phyloP scores from a whole-genome alignment of 23 red algal genomes.

The Gracilaria caudata region DNA sequence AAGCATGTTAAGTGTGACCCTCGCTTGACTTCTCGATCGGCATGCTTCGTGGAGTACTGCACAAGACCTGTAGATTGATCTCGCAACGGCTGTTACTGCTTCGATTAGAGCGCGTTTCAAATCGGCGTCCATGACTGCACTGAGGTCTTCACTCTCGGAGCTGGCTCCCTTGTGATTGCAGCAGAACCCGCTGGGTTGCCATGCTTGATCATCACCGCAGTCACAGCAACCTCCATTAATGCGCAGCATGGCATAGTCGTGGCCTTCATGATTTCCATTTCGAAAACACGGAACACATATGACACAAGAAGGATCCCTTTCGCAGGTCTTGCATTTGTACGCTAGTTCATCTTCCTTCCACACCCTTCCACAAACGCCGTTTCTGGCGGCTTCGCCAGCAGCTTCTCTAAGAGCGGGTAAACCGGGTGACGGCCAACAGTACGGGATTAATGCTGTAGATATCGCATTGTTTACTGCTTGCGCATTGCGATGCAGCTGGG shows the following conservation, averaged over 20 bases:
- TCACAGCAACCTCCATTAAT: constrained; percentile 90
- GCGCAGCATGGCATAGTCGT: constrained; percentile 84
- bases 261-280: constrained; percentile 77
- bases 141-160: constrained; percentile 61
- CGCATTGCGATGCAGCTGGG: neutral
- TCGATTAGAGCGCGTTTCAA: constrained; percentile 38
- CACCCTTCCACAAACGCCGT: constrained; percentile 79
- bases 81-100: constrained; percentile 17
- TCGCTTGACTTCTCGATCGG: constrained; percentile 1
- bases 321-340: constrained; percentile 92
- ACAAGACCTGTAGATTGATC: neutral
- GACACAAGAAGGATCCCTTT: constrained; percentile 91
- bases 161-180: constrained; percentile 51
- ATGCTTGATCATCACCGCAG: constrained; percentile 89
- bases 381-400: neutral
- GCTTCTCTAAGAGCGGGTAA: neutral
- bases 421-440: neutral
- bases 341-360: constrained; percentile 83
- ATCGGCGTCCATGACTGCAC: neutral
- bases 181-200: constrained; percentile 73
- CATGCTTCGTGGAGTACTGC: neutral
- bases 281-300: constrained; percentile 89
- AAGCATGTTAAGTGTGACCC: neutral
- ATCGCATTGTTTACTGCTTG: neutral
- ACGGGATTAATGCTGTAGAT: neutral